Conservation (phyloP, 1,139 yeast genomes). For the Geotrichum restrictum region DNA sequence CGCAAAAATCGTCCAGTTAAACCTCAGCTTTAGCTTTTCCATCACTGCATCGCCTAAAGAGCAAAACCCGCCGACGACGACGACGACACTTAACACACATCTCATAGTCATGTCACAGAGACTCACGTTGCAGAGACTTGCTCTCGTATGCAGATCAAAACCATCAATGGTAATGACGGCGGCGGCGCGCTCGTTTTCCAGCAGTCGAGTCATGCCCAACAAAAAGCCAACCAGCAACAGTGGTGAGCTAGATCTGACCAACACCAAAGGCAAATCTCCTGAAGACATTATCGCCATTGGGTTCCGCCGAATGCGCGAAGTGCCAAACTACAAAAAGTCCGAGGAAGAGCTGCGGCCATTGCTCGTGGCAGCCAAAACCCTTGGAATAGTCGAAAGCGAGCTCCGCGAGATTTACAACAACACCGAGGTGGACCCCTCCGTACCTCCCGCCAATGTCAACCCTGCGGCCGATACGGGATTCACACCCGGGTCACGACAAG, state of each 20-base stretch:
- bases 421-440: constrained; percentile 26
- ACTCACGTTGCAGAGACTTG: constrained; percentile 9
- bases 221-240: constrained; percentile 3
- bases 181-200: constrained; percentile 5
- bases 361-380: constrained; percentile 34
- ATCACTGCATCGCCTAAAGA: not conserved
- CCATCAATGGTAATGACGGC: not conserved
- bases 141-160: constrained; percentile 7
- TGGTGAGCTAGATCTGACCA: constrained; percentile 13
- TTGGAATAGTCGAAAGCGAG: constrained; percentile 33
- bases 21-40: not conserved
- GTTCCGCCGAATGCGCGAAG: constrained; percentile 35
- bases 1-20: constrained; percentile 4
- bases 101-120: constrained; percentile 3
- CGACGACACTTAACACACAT: too few relatives aligned
- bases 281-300: constrained; percentile 35
- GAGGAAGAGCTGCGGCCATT: constrained; percentile 33
- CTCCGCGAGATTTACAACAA: constrained; percentile 34
- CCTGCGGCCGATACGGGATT: constrained; percentile 18
- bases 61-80: too few relatives aligned
- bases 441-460: constrained; percentile 1
- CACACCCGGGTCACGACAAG: constrained; percentile 20
- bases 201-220: constrained; percentile 1
- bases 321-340: constrained; percentile 31
- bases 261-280: constrained; percentile 20